Base-by-base conservation (phyloP, 1,284 basidiomycete genomes). In the Ganoderma meredithae region DNA sequence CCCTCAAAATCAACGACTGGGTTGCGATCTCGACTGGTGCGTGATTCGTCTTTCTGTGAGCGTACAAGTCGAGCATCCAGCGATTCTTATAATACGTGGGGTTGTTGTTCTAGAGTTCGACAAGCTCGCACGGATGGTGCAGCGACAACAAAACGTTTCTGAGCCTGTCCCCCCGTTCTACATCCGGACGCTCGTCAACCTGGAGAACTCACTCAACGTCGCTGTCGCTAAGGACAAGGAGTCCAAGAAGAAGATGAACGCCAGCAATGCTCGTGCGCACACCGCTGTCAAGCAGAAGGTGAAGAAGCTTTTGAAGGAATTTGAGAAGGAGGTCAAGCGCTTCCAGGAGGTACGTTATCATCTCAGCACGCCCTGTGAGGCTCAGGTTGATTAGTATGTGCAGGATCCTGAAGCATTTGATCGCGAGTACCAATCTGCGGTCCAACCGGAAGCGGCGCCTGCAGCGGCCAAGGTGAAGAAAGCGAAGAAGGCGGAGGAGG, bases 251-350 rank as follows among this genome's bases (percentile, higher is more conserved):
- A 99, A 99, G 85, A 96, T 98, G 93, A 97, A 97, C 75, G 95
- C 96, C 1, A 93, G 89, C 72, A 97, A 97, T 78, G 94, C 96
- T 60, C 96, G 95, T 79, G 96, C 96, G 1, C 86, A 99, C 76
- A 99, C 96, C 73, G 93, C 93, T 33, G 95, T 98, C 90, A 98
- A 97, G 83, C 97, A 99, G 83, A 99, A 97, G 80, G 86, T 99
- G 71, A 97, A 95, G 82, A 99, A 97, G 84, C 87, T 92, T 40
- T 78, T 85, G 69, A 98, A 97, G 81, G 98, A 99, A 79, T 89
- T 95, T 78, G 98, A 99, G 82, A 82, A 82, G 47, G 91, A 94
- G 71, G 81, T 98, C 62, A 90, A 90, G 76, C 88, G 88, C 71
- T 98, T 91, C 84, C 92, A 93, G 75, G 86, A 89, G 79, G 95